Evolutionary conservation across 2,329 filamentous ascomycete species (phyloP).

Genomic region (Xylaria sp.): DNA sequence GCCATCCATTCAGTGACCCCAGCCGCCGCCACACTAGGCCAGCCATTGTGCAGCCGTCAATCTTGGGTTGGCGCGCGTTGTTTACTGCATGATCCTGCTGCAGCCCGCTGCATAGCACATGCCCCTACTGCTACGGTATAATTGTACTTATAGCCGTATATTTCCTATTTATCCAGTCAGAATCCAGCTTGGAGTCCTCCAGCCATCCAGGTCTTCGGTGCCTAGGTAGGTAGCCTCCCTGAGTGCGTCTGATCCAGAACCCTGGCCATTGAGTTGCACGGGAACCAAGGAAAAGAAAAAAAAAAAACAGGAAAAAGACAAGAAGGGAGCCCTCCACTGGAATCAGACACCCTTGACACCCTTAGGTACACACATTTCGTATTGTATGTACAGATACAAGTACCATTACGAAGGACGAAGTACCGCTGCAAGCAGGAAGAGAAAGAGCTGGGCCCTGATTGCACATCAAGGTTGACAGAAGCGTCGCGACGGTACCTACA

Average conservation of each 20-base stretch:
- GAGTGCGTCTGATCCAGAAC: neutral
- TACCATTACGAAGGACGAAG: neutral
- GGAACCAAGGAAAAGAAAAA: neutral
- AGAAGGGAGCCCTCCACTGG: neutral
- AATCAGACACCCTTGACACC: neutral
- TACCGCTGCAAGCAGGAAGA: conserved; percentile 4
- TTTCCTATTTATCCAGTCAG: conserved; percentile 2
- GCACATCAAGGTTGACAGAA: neutral
- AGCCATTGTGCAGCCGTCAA: neutral
- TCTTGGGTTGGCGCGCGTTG: conserved; percentile 3
- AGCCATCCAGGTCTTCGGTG: neutral
- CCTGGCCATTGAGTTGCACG: neutral
- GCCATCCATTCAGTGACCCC: conserved; percentile 1
- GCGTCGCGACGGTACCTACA: conserved; percentile 1
- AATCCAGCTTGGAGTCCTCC: neutral
- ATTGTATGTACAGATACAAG: conserved; percentile 2
- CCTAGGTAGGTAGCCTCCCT: conserved; percentile 3
- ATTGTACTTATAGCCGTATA: conserved; percentile 17
- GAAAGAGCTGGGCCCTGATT: conserved; percentile 6
- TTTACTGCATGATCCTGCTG: conserved; percentile 3
- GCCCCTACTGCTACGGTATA: conserved; percentile 10
- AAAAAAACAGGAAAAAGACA: neutral
- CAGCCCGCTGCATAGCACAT: conserved; percentile 10
- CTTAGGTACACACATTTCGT: neutral
- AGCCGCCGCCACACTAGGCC: neutral